Evolutionary conservation across 495 filamentous ascomycete genomes (phyloP).

Genomic region (Penicillium goetzii): DNA sequence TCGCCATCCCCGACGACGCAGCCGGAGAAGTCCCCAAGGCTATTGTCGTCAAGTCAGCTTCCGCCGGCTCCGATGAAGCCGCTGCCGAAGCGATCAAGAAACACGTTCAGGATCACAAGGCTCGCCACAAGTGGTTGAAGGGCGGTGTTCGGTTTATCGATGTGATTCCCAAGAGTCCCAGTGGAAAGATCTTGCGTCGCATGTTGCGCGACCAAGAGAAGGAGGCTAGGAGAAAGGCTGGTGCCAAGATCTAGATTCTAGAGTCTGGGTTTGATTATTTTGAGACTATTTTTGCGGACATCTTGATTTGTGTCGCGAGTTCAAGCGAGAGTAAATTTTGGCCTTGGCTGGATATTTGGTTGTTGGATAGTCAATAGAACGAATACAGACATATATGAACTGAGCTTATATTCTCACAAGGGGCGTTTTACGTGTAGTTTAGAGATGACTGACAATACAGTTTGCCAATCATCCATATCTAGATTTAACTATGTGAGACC

Average conservation of each 20-base stretch:
- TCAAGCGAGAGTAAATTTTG: not conserved
- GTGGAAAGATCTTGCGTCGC: slow-evolving; percentile 87
- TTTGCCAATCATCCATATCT: no score
- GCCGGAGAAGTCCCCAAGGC: slow-evolving; percentile 88
- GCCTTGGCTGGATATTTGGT: not conserved
- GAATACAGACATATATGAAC: not conserved
- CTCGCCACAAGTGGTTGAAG: slow-evolving; percentile 86
- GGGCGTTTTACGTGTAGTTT: no score
- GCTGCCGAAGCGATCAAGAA: slow-evolving; percentile 68
- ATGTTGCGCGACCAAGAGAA: slow-evolving; percentile 80
- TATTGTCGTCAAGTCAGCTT: slow-evolving; percentile 74
- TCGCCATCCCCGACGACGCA: slow-evolving; percentile 73
- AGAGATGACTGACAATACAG: no score
- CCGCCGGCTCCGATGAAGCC: slow-evolving; percentile 62
- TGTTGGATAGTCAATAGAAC: not conserved
- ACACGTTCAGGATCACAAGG: slow-evolving; percentile 82
- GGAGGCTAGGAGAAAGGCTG: slow-evolving; percentile 65
- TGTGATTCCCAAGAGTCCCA: slow-evolving; percentile 83
- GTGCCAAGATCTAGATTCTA: slow-evolving; percentile 53
- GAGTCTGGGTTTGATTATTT: not conserved
- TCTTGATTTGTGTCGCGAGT: not conserved
- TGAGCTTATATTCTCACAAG: not conserved
- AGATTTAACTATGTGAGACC: no score
- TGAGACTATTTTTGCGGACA: no score
- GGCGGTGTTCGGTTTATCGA: slow-evolving; percentile 81